Percentiles rank a stretch among this genome's conserved stretches.
These are phyloP conservation scores for Stemphylium lycopersici DNA, from an alignment of 2,329 filamentous ascomycete species.

Conservation along the genomic window DNA sequence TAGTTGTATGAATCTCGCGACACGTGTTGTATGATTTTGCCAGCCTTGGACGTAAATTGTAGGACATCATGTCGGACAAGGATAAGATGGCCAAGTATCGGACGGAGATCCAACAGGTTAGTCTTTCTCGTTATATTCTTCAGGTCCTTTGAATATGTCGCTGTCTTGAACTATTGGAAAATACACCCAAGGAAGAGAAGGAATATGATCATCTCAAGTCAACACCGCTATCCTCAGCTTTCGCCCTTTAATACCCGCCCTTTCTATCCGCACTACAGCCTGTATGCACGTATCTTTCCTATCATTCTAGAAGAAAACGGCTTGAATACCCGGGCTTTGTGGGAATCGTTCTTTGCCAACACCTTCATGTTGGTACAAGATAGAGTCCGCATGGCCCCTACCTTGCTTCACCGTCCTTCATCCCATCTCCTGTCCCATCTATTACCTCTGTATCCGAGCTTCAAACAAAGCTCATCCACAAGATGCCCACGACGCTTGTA, in stretches of 20 bases:
- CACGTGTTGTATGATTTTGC: constrained; percentile 6
- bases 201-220: not conserved
- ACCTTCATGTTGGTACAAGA: not conserved
- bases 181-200: constrained; percentile 1
- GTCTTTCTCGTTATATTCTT: constrained; percentile 37
- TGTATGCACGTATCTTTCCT: constrained; percentile 7
- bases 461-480: constrained; percentile 6
- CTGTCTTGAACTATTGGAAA: not conserved
- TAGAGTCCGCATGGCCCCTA: not conserved
- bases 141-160: not conserved
- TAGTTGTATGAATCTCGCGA: constrained; percentile 1
- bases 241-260: not conserved
- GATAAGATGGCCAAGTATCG: constrained; percentile 86
- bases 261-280: constrained; percentile 11
- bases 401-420: constrained; percentile 9
- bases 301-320: not conserved
- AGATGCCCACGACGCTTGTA: constrained; percentile 5
- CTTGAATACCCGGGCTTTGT: not conserved
- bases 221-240: not conserved
- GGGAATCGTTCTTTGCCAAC: not conserved
- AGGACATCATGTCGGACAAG: constrained; percentile 69
- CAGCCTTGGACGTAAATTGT: not conserved
- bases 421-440: not conserved
- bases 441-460: not conserved
- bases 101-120: constrained; percentile 96